Base-by-base conservation (phyloP, 805 yeast species). In the Candida multigemmis region DNA sequence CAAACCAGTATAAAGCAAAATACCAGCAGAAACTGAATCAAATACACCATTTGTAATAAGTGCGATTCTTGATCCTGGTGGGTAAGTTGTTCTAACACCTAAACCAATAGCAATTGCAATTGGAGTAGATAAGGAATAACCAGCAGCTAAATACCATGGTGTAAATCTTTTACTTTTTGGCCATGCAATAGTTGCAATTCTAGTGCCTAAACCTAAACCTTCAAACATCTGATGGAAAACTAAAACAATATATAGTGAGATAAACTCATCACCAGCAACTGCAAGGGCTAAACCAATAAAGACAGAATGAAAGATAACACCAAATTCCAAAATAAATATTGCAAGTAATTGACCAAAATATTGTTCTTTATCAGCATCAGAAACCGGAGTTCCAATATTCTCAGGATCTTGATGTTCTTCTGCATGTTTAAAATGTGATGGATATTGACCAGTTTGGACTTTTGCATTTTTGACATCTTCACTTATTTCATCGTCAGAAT, bases 141-240 rank as follows among this genome's bases (percentile, higher is more conserved):
- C 70, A 2, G 50, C 10, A n/a, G 70, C 69, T 35, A 72, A 49
- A 0, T 69, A n/a, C 72, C 77, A 72, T 11, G 84, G 84, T 1
- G 77, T 67, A 37, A 43, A 55, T 36, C 62, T 56, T 21, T 49
- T 51, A 22, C 37, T 36, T 18, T 37, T 40, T 4, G 60, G 59
- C 66, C 66, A 60, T 12, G 36, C 27, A 3, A 60, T 52, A 9
- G 48, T 38, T 4, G 66, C 63, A 28, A 60, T 52, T 50, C 94
- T 71, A 6, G 89, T 68, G 14, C 94, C 94, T 37, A 84, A 60
- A 33, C 94, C 94, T 25, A 84, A 62, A 26, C 94, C 94, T 56
- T 83, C 94, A 45, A 83, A 83, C 61, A 76, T 63, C 53, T 83
- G 94, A 48, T 84, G 86, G 63, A 73, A 74, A 4, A 76, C 70